phyloP scores from a whole-genome alignment of 768 basidiomycete species.

The Sistotremastrum niveocremeum region DNA sequence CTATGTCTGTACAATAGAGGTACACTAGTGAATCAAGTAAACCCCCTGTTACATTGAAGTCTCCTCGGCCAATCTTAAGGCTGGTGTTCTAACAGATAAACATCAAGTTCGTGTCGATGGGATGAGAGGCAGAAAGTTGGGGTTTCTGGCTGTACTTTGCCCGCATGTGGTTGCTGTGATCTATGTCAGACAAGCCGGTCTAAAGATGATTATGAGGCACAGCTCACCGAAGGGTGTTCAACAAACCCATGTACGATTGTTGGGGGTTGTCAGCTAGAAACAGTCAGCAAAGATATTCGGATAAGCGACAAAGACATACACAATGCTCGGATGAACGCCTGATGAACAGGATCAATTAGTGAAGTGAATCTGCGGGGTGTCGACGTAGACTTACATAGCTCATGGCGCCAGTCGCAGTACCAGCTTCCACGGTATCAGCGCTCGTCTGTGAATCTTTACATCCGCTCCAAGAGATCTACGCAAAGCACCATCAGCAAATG shows the following conservation, averaged over 20 bases:
- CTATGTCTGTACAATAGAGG: too few relatives aligned
- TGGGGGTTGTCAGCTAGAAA: constrained; percentile 31
- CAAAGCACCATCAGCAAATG: not conserved
- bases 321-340: constrained; percentile 48
- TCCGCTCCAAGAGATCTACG: constrained; percentile 73
- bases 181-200: not conserved
- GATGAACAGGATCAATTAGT: not conserved
- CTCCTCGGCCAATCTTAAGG: too few relatives aligned
- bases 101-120: constrained; percentile 26
- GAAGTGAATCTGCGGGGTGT: not conserved
- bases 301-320: constrained; percentile 20
- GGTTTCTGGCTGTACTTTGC: constrained; percentile 57
- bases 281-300: constrained; percentile 1
- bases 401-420: constrained; percentile 66
- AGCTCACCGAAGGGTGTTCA: constrained; percentile 40
- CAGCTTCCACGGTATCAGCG: constrained; percentile 57
- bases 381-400: constrained; percentile 39
- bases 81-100: constrained; percentile 5
- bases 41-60: too few relatives aligned
- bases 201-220: not conserved
- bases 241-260: constrained; percentile 53
- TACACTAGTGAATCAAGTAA: too few relatives aligned
- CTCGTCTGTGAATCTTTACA: constrained; percentile 77
- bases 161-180: constrained; percentile 35
- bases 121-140: constrained; percentile 62